A percentile compares a stretch with the other conserved stretches of the same genome.
These are phyloP conservation scores for Cercospora nicotianae DNA, from an alignment of 2,329 filamentous ascomycete genomes.

Conservation along the genomic window DNA sequence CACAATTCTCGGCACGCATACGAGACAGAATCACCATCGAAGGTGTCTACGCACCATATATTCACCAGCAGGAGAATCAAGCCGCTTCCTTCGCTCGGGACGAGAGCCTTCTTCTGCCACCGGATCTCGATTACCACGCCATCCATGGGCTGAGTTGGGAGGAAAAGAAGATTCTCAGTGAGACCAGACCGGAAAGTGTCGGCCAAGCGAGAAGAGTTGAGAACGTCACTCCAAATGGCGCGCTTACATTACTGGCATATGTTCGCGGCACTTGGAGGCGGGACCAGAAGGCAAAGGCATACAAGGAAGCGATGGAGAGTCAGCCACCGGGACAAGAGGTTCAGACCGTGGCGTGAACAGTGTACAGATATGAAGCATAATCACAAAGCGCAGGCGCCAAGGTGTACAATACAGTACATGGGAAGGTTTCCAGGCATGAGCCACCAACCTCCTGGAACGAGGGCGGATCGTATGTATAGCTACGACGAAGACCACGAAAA, in stretches of 20 bases:
- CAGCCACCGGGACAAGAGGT: slow-evolving; percentile 29
- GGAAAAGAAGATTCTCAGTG: slow-evolving; percentile 70
- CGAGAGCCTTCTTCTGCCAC: slow-evolving; percentile 70
- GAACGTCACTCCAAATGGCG: slow-evolving; percentile 61
- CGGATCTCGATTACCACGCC: slow-evolving; percentile 71
- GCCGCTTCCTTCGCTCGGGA: slow-evolving; percentile 71
- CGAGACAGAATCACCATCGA: slow-evolving; percentile 74
- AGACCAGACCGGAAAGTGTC: slow-evolving; percentile 76
- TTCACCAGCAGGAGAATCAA: slow-evolving; percentile 67
- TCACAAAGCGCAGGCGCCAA: neutral
- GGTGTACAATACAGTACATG: neutral
- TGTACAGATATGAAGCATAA: neutral
- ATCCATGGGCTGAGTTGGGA: slow-evolving; percentile 76
- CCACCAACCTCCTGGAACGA: neutral
- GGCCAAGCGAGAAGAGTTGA: slow-evolving; percentile 88
- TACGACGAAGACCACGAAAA: neutral
- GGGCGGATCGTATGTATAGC: neutral
- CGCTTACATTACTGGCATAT: slow-evolving; percentile 59
- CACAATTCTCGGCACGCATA: slow-evolving; percentile 58
- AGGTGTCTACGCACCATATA: slow-evolving; percentile 82
- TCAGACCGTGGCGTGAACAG: slow-evolving; percentile 29
- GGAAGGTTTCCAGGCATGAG: neutral
- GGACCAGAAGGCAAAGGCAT: slow-evolving; percentile 35
- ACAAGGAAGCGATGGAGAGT: slow-evolving; percentile 33
- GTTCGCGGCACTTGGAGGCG: slow-evolving; percentile 52